phyloP scores from a whole-genome alignment of 2,329 filamentous ascomycete genomes.

The Penicillium decumbens region DNA sequence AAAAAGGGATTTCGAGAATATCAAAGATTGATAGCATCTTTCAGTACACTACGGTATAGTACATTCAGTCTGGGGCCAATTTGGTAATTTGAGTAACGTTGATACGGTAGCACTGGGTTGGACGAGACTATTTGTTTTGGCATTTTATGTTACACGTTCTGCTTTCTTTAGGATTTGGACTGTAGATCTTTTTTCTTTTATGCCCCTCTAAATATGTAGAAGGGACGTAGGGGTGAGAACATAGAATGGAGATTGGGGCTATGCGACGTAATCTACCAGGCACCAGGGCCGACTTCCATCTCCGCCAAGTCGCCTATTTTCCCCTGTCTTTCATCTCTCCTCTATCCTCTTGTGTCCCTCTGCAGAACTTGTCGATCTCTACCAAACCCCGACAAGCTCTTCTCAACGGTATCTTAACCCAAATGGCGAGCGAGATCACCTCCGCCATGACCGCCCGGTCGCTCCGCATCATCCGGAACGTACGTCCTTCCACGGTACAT shows the following conservation, averaged over 20 bases:
- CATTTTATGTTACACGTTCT: neutral
- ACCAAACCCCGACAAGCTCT: neutral
- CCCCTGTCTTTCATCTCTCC: slow-evolving; percentile 2
- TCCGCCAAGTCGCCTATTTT: slow-evolving; percentile 2
- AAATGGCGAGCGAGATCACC: slow-evolving; percentile 36
- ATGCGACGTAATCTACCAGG: neutral
- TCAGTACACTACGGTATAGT: neutral
- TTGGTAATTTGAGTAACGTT: neutral
- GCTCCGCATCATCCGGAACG: slow-evolving; percentile 80
- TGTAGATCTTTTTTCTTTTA: neutral
- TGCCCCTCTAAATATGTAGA: neutral
- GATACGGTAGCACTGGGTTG: neutral
- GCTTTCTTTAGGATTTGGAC: neutral
- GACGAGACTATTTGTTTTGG: neutral
- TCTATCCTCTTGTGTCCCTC: neutral
- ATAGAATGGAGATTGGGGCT: neutral
- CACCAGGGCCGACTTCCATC: neutral
- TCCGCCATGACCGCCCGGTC: slow-evolving; percentile 72
- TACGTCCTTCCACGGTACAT: slow-evolving; percentile 41
- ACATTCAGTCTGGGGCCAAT: neutral
- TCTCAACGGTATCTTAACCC: neutral
- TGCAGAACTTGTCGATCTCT: neutral
- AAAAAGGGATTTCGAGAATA: too few species aligned
- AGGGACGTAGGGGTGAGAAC: neutral
- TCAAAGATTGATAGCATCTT: neutral